Evolutionary conservation across 1,139 yeast genomes (phyloP), one percentile per base, ranked within the genome.

Genomic region (Kodamaea arcana): DNA sequence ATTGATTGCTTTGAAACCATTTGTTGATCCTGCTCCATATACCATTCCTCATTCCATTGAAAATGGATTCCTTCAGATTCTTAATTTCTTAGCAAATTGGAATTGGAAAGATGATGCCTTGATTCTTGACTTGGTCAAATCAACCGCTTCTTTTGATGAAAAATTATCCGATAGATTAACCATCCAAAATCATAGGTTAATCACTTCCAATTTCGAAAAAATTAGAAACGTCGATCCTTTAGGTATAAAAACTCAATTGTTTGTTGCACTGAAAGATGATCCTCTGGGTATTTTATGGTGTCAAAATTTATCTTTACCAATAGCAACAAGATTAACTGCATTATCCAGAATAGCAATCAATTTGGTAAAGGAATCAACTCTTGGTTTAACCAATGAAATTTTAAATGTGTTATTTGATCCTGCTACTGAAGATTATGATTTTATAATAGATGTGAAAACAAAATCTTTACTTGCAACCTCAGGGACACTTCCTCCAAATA

Each of bases 61-160:
- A 44, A 73, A 82, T 40, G 98, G 96, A 11, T 87, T 92, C 52
- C 66, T 85, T 41, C 81, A 94, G 41, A 73, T 82, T 15, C 58
- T 94, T 29, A 70, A 75, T 34, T 85, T 83, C 50, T 60, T 92
- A 30, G 74, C 95, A 12, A 62, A 63, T 28, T 94, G 98, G 98
- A 90, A 92, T 56, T 92, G 98, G 98, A 81, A 78, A 49, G 94
- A 84, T 44, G 88, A 82, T 32, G 83, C 95, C 2, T 62, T 92
- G 43, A 74, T 90, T 37, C 63, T 92, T 45, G 96, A 90, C 51
- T 65, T 86, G 46, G 70, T 75, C 13, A 80, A 78, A 38, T 69
- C 69, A 36, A 70, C 71, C 18, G 52, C 50, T 12, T n/a, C 31
- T 9, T 29, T 15, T 28, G 48, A 43, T 29, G 43, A 43, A 28